Conservation (phyloP, 2,329 filamentous ascomycete species). For the Aplosporella prunicola region DNA sequence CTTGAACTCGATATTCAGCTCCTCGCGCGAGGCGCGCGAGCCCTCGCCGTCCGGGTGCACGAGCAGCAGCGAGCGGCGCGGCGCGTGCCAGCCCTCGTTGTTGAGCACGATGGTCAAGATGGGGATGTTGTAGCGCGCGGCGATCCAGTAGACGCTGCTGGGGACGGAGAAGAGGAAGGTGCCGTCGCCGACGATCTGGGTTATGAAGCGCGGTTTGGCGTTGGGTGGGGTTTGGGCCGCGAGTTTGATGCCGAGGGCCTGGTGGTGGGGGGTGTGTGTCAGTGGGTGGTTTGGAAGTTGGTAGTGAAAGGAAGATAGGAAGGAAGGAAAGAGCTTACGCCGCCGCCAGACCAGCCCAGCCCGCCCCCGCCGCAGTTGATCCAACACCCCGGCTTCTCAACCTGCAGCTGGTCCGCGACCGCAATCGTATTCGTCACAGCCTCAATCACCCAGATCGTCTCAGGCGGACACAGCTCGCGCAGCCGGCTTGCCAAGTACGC, state of each 20-base stretch:
- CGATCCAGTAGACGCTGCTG: conserved; percentile 59
- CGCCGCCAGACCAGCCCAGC: conserved; percentile 72
- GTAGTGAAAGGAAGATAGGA: neutral
- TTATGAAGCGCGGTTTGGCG: conserved; percentile 30
- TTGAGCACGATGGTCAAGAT: conserved; percentile 59
- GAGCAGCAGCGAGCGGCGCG: conserved; percentile 49
- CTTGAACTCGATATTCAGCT: conserved; percentile 57
- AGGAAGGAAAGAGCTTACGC: conserved; percentile 16
- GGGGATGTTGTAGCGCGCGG: conserved; percentile 55
- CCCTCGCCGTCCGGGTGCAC: conserved; percentile 57
- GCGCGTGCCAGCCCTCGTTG: conserved; percentile 64
- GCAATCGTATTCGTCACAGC: conserved; percentile 62
- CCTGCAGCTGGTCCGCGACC: conserved; percentile 62
- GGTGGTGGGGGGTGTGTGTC: neutral
- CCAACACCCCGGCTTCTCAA: conserved; percentile 60
- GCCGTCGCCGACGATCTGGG: conserved; percentile 54
- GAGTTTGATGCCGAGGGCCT: conserved; percentile 64
- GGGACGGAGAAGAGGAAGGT: conserved; percentile 59
- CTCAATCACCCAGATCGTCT: conserved; percentile 69
- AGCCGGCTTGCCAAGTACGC: conserved; percentile 49
- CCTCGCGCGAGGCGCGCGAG: conserved; percentile 51
- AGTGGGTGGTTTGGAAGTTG: neutral
- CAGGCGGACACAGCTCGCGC: conserved; percentile 47
- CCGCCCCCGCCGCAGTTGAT: conserved; percentile 76
- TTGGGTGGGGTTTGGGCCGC: conserved; percentile 45